Evolutionary conservation across 352 stramenopile genomes (phyloP), one percentile per base, ranked within the genome.

Genomic region (Blastocystis sp.): DNA sequence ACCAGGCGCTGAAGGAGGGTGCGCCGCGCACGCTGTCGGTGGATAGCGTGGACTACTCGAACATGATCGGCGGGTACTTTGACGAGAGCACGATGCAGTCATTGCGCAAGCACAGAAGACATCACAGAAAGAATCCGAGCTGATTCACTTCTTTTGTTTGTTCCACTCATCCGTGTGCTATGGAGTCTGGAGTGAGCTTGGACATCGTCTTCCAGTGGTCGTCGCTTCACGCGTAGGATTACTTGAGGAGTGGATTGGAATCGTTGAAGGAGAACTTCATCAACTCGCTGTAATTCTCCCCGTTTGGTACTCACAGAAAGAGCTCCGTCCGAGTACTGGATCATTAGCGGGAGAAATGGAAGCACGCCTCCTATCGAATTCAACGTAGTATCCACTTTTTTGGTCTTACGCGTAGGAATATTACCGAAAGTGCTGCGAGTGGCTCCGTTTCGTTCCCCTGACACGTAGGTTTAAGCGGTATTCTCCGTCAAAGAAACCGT

Each of bases 31-130:
- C 79, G 1, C 66, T 74, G n/a, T 89, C 79, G 0, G 79, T 89
- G 29, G 79, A 89, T 33, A 89, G 79, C 24, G 41, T 80, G 31
- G 79, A 89, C 60, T 89, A 89, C 29, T 79, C 60, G n/a, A 66
- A 39, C 35, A 74, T 89, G 59, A 33, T 89, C 3, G 37, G 24
- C 1, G 79, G 79, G n/a, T 63, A 69, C 33, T 24, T 65, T 9
- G 60, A 65, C 24, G 79, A 89, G 74, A 33, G 26, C n/a, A 19
- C 50, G 33, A 29, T 50, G 74, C 29, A 51, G 33, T 59, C 26
- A 21, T 41, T 29, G 33, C 24, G 35, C 31, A 66, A 69, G 26
- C 59, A 69, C 21, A 62, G 60, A 24, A 81, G 35, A 39, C 71
- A 81, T 81, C 29, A 55, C 71, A 50, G 39, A 45, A 41, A n/a